These are phyloP conservation scores for Podila epicladia DNA, from an alignment of 192 early-diverging fungal genomes.

Conservation along the genomic window DNA sequence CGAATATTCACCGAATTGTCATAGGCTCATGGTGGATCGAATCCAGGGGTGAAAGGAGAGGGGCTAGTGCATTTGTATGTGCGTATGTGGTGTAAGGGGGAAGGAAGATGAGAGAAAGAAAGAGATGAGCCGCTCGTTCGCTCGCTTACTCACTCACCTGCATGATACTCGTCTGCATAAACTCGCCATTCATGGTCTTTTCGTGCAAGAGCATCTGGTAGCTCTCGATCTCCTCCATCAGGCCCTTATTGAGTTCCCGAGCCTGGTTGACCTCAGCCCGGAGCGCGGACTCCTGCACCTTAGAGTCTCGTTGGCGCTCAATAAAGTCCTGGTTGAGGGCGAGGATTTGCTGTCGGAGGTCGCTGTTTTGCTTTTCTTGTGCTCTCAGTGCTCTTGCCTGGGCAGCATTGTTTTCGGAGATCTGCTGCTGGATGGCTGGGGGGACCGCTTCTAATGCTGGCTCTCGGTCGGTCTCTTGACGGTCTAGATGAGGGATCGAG, in stretches of 20 bases:
- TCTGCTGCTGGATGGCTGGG: constrained; percentile 41
- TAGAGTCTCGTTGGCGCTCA: constrained; percentile 21
- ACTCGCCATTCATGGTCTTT: constrained; percentile 83
- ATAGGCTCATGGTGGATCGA: neutral
- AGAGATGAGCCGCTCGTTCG: neutral
- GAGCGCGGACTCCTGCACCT: constrained; percentile 37
- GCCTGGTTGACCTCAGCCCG: constrained; percentile 68
- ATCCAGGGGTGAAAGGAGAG: neutral
- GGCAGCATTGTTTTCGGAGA: constrained; percentile 54
- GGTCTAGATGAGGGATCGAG: neutral
- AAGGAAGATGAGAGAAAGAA: neutral
- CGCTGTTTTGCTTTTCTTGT: constrained; percentile 38
- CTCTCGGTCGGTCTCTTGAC: neutral
- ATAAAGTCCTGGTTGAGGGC: constrained; percentile 47
- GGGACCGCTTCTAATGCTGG: constrained; percentile 14
- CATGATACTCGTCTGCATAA: constrained; percentile 69
- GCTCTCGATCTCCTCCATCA: constrained; percentile 86
- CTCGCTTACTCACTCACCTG: constrained; percentile 52
- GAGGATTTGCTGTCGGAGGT: constrained; percentile 52
- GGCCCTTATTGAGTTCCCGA: constrained; percentile 70
- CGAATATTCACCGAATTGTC: too few relatives aligned
- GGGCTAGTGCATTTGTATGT: too few relatives aligned
- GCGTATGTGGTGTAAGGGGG: neutral
- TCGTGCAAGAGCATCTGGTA: constrained; percentile 84
- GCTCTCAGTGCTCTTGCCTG: constrained; percentile 50